phyloP scores from a whole-genome alignment of 768 basidiomycete genomes.

The Calocybe cyanea region DNA sequence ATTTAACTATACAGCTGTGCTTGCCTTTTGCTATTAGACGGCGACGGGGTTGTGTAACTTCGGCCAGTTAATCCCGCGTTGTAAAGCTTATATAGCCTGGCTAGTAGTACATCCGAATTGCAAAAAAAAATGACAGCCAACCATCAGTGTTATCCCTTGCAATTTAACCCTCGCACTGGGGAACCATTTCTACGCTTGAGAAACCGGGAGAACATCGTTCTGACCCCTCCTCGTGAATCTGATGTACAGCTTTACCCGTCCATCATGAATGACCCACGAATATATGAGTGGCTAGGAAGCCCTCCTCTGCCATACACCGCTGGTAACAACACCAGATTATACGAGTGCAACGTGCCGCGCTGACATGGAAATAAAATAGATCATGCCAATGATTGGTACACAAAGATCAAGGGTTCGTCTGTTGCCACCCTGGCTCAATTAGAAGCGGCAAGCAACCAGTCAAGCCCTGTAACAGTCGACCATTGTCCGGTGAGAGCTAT shows the following conservation, averaged over 20 bases:
- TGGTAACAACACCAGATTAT: conserved; percentile 19
- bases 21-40: too few relatives aligned
- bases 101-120: background rate
- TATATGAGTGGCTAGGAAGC: conserved; percentile 41
- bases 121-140: conserved; percentile 16
- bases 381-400: conserved; percentile 28
- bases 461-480: conserved; percentile 30
- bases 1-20: background rate
- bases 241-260: conserved; percentile 22
- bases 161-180: conserved; percentile 30
- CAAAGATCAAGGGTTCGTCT: conserved; percentile 21
- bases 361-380: conserved; percentile 22
- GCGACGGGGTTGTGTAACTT: too few relatives aligned
- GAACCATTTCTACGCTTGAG: conserved; percentile 49
- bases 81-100: background rate
- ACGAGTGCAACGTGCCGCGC: background rate
- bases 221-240: conserved; percentile 52
- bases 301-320: conserved; percentile 53
- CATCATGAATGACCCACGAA: conserved; percentile 45
- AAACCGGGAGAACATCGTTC: conserved; percentile 48
- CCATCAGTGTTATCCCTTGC: conserved; percentile 28
- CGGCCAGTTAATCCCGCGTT: conserved; percentile 2
- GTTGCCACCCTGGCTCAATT: conserved; percentile 29
- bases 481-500: conserved; percentile 47
- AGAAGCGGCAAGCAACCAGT: conserved; percentile 20